Base-by-base conservation (phyloP, 1,284 basidiomycete species). In the Schizopora paradoxa region DNA sequence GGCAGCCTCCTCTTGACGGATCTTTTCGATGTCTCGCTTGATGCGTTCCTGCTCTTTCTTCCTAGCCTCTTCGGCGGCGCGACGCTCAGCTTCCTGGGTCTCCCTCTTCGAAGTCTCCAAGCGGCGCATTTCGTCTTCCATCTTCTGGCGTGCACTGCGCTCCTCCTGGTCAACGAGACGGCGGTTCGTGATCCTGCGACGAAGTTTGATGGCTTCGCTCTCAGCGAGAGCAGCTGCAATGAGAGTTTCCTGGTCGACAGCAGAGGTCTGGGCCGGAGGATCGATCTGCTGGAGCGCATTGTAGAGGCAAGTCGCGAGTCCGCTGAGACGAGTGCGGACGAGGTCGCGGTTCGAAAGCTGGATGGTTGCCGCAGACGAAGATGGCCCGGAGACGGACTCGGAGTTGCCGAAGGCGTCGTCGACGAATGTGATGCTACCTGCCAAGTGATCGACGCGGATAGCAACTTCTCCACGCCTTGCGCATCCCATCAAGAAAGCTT, bases 401-500 rank as follows among this genome's bases (percentile, higher is more conserved):
- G 48, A 25, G 21, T 45, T 44, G 3, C 48, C 64, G 56, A 83
- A 87, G 0, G 80, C 73, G 48, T 90, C 86, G 56, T 94, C 89
- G 43, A 84, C 74, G 64, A 99, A 99, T 10, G 82, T 76, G 65
- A 99, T 85, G 52, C 83, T 85, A 31, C 91, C 87, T 7, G 77
- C 78, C 35, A 86, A 82, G 64, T 99, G 96, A 67, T 99, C 93
- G 40, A 98, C 82, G 16, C 85, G 82, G 51, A 97, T 86, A 59
- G 75, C 79, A 48, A 98, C 77, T 64, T 97, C 93, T 34, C 92
- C 91, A 11, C 86, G 81, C 51, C 89, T 83, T 49, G 90, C 91
- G 50, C 91, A 92, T 45, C 86, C 86, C 82, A 97, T 92, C 54
- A 97, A 72, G 67, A 96, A 98, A 22, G 89, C 86, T 64, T 96